Percentiles rank a stretch among this genome's conserved stretches.
These are phyloP conservation scores for Erodium texanum DNA, from an alignment of 441 rosid species.

Conservation along the genomic window DNA sequence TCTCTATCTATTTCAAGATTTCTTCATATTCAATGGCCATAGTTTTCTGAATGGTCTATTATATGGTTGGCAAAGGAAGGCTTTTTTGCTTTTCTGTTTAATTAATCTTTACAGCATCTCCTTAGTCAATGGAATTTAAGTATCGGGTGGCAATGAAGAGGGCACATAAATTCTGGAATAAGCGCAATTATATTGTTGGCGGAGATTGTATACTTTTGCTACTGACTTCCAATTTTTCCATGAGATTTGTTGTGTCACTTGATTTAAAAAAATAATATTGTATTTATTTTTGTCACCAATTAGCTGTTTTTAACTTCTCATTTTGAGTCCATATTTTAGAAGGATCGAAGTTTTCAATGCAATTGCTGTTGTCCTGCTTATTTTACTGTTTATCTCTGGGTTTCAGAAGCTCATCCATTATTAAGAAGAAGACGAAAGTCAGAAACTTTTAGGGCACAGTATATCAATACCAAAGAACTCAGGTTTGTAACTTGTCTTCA, in stretches of 20 bases:
- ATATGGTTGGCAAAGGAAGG: conserved; percentile 4
- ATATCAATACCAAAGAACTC: conserved; percentile 72
- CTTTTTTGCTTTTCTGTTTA: conserved; percentile 8
- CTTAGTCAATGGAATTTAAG: background rate
- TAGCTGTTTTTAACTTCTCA: background rate
- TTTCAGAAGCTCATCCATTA: conserved; percentile 45
- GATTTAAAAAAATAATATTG: too few relatives aligned
- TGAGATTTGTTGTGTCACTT: too few relatives aligned
- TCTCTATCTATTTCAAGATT: conserved; percentile 9
- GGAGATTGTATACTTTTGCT: background rate
- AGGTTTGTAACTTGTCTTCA: conserved; percentile 36
- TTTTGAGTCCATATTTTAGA: background rate
- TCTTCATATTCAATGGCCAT: background rate
- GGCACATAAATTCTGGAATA: background rate
- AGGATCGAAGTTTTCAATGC: conserved; percentile 6
- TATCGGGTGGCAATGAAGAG: background rate
- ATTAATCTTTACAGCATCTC: background rate
- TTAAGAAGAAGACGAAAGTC: conserved; percentile 57
- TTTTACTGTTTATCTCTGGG: background rate
- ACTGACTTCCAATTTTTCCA: too few relatives aligned
- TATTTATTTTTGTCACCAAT: too few relatives aligned
- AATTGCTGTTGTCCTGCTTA: conserved; percentile 2
- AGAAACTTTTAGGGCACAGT: conserved; percentile 79
- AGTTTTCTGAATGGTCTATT: conserved; percentile 2
- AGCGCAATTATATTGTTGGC: background rate